phyloP scores from a whole-genome alignment of 257 asterid genomes.

The Solanum pinnatisectum region DNA sequence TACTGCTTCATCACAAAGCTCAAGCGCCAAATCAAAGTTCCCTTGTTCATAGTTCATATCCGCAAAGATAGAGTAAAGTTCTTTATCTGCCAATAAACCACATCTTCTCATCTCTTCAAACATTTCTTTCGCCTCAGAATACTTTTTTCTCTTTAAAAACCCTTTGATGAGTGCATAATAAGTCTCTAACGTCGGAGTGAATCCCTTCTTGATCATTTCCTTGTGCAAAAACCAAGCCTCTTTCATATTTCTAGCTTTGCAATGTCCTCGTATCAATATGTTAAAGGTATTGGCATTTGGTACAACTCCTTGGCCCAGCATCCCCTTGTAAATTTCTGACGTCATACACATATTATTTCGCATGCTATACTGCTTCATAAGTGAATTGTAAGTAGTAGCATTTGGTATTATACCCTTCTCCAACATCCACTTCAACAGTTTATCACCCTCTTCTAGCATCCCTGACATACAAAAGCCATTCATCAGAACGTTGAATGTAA shows the following conservation, averaged over 20 bases:
- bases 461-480: conserved; percentile 75
- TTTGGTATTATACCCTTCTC: conserved; percentile 78
- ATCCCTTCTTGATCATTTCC: conserved; percentile 69
- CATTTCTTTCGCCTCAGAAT: conserved; percentile 56
- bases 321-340: conserved; percentile 43
- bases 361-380: conserved; percentile 68
- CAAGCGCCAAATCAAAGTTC: conserved; percentile 55
- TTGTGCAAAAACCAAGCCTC: conserved; percentile 80
- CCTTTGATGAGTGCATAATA: conserved; percentile 75
- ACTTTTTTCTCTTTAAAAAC: conserved; percentile 66
- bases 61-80: conserved; percentile 49
- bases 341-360: conserved; percentile 59
- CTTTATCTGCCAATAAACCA: conserved; percentile 45
- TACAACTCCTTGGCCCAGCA: conserved; percentile 48
- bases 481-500: conserved; percentile 86
- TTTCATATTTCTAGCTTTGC: conserved; percentile 95
- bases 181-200: conserved; percentile 38
- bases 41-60: conserved; percentile 78
- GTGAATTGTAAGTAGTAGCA: conserved; percentile 68
- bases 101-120: conserved; percentile 78
- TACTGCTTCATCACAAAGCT: conserved; percentile 80
- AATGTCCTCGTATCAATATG: conserved; percentile 80
- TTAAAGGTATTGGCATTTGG: conserved; percentile 62
- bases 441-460: conserved; percentile 73
- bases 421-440: conserved; percentile 79